Evolutionary conservation across 768 basidiomycete genomes (phyloP).

Genomic region (Kwoniella dejecticola): DNA sequence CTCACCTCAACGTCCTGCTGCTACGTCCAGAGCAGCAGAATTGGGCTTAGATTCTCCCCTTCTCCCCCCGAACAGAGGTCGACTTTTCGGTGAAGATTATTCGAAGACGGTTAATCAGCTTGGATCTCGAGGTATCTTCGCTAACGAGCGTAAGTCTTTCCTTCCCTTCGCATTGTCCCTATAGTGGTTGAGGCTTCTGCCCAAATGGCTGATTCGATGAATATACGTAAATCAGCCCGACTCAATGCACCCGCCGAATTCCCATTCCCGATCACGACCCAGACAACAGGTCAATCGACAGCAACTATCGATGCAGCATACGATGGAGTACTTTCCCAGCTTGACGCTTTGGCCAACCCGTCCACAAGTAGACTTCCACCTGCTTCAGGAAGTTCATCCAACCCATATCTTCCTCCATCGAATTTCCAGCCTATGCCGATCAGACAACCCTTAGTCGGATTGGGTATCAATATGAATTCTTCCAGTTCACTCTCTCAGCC

Average conservation of each 20-base stretch:
- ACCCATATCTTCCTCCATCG: slow-evolving; percentile 1
- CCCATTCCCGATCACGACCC: slow-evolving; percentile 18
- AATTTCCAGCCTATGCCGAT: slow-evolving; percentile 15
- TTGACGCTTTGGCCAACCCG: slow-evolving; percentile 38
- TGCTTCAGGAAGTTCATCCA: neutral
- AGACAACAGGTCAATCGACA: slow-evolving; percentile 42
- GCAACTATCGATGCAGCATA: slow-evolving; percentile 45
- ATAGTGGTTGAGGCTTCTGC: too few species aligned
- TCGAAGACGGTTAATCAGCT: neutral
- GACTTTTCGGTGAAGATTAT: slow-evolving; percentile 22
- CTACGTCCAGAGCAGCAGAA: neutral
- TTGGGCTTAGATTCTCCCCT: slow-evolving; percentile 18
- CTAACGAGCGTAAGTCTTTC: neutral
- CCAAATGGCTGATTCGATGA: neutral
- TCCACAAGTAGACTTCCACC: neutral
- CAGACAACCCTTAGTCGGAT: slow-evolving; percentile 23
- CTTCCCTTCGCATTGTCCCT: neutral
- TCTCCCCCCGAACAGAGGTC: slow-evolving; percentile 17
- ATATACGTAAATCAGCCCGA: neutral
- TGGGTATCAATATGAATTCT: slow-evolving; percentile 18
- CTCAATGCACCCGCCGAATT: neutral
- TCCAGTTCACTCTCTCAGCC: neutral
- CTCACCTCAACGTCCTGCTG: slow-evolving; percentile 31
- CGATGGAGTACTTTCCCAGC: slow-evolving; percentile 41
- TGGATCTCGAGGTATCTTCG: slow-evolving; percentile 21